Conservation (phyloP, 495 filamentous ascomycete genomes). For the Xylaria longipes region DNA sequence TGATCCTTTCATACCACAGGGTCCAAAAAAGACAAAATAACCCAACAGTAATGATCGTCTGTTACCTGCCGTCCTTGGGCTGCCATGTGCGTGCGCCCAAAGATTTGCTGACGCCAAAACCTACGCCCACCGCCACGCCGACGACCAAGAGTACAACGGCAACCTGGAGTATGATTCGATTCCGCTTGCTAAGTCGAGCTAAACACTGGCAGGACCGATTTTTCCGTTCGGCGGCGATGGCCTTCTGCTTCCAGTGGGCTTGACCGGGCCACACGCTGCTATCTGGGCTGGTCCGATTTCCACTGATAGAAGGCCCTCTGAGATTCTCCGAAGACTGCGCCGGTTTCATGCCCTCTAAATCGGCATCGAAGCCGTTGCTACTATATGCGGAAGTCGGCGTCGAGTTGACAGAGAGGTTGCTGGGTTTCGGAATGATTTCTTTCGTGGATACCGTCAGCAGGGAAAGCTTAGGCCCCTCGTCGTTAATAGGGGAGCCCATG, state of each 20-base stretch:
- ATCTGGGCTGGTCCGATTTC: slow-evolving; percentile 37
- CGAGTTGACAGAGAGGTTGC: slow-evolving; percentile 34
- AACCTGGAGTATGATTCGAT: slow-evolving; percentile 52
- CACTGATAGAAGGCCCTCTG: background rate
- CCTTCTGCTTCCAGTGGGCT: slow-evolving; percentile 57
- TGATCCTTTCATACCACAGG: background rate
- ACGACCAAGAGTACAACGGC: slow-evolving; percentile 51
- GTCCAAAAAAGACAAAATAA: background rate
- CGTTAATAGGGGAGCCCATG: slow-evolving; percentile 14
- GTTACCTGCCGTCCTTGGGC: slow-evolving; percentile 28
- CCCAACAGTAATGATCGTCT: background rate
- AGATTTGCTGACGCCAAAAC: slow-evolving; percentile 58
- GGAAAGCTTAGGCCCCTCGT: slow-evolving; percentile 39
- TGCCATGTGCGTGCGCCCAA: slow-evolving; percentile 55
- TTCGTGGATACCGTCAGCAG: slow-evolving; percentile 42
- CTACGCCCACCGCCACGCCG: slow-evolving; percentile 54
- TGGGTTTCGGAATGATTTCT: slow-evolving; percentile 21
- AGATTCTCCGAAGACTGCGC: slow-evolving; percentile 32
- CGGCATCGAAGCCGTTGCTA: slow-evolving; percentile 54
- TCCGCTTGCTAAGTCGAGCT: slow-evolving; percentile 53
- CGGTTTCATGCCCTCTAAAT: slow-evolving; percentile 55
- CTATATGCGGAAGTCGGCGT: slow-evolving; percentile 45
- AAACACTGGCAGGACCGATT: slow-evolving; percentile 52
- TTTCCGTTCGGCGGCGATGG: slow-evolving; percentile 53
- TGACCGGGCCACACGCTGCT: slow-evolving; percentile 59